Conservation (phyloP, 1,139 yeast species). For the Waltiozyma sp. region DNA sequence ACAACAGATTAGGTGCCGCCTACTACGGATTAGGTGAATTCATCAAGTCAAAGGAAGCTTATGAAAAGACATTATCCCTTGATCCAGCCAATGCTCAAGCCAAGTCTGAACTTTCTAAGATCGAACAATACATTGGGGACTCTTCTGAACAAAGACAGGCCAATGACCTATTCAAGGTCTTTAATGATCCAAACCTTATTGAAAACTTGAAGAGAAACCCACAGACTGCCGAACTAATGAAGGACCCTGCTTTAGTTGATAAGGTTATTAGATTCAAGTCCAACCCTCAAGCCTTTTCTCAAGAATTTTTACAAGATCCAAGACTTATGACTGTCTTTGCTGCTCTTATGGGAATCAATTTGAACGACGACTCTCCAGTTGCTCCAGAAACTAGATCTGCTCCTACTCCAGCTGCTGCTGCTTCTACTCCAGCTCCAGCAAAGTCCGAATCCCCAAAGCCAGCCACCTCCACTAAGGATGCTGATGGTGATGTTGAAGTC, state of each 20-base stretch:
- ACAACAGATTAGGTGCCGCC: conserved; percentile 90
- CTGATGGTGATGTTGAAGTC: conserved; percentile 18
- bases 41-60: conserved; percentile 58
- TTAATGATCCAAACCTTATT: conserved; percentile 72
- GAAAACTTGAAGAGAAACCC: conserved; percentile 73
- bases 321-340: conserved; percentile 86
- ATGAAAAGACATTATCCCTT: conserved; percentile 71
- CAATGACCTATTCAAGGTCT: conserved; percentile 66
- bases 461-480: conserved; percentile 16
- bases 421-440: conserved; percentile 5
- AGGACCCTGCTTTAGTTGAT: conserved; percentile 74
- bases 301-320: conserved; percentile 63
- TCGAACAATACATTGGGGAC: conserved; percentile 29
- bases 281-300: conserved; percentile 63
- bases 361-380: conserved; percentile 32
- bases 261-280: conserved; percentile 55
- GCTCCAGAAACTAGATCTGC: conserved; percentile 1
- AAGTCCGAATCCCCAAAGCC: conserved; percentile 4
- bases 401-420: conserved; percentile 1
- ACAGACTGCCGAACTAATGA: conserved; percentile 75
- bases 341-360: conserved; percentile 73
- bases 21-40: conserved; percentile 72
- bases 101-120: conserved; percentile 64
- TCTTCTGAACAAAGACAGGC: conserved; percentile 41
- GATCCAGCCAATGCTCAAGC: conserved; percentile 85